Evolutionary conservation across 768 basidiomycete species (phyloP), one percentile per base, ranked within the genome.

Genomic region (Suillus occidentalis): DNA sequence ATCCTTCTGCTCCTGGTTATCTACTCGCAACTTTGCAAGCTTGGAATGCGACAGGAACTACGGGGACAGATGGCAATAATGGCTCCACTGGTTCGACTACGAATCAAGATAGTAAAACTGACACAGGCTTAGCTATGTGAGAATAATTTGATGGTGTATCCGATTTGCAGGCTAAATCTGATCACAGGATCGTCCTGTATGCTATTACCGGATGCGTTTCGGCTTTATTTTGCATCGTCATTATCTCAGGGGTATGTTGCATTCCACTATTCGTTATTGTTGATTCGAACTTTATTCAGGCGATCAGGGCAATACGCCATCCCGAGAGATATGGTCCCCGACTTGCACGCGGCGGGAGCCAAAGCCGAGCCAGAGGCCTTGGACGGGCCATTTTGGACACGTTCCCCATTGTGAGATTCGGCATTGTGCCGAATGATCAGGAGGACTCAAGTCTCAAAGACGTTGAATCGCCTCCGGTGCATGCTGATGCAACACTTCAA

Each of bases 301-400:
- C 92, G 1, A 82, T 96, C 56, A 82, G 93, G 31, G 91, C 94
- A 2, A 83, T 94, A 60, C 86, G 93, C 2, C 88, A 97, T 75
- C 95, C 95, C 20, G 95, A 97, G 72, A 86, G 94, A 61, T 98
- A 97, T 73, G 95, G 95, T 5, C 92, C 92, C 13, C 84, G 94
- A 62, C 69, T 79, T 4, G 78, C 71, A 37, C 80, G 77, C 60
- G 80, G 78, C 12, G 69, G 71, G 28, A 81, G 82, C 43, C 89
- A 89, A 71, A 89, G 87, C 59, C 87, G 93, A 4, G 90, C 94
- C 0, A 80, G 86, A n/a, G 95, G 95, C 8, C 82, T 99, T 60
- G 91, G 93, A 2, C 88, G 93, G 22, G 97, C 97, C 22, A 95
- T 99, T 64, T 81, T 99, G 62, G 96, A 99, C 69, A 97, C 95